Base-by-base conservation (phyloP, 768 basidiomycete genomes). In the Termitomyces sp. region DNA sequence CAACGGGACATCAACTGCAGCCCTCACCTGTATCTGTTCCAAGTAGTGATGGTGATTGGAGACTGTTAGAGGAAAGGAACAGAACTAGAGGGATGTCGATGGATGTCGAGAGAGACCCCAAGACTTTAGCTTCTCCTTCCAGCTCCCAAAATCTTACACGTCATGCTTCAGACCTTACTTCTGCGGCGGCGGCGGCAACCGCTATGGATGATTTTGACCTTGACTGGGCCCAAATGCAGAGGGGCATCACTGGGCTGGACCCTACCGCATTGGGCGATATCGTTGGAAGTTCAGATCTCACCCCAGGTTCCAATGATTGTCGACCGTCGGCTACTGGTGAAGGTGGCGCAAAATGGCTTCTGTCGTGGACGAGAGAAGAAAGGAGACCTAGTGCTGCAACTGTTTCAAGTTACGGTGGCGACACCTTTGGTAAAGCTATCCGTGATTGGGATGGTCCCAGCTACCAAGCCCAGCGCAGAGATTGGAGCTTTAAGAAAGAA, bases 401-500 rank as follows among this genome's bases (percentile, higher is more conserved):
- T 25, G 71, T 75, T 19, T 75, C 76, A 8, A 73, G 71, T 55
- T 61, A 65, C 11, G 67, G 66, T 35, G 75, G 72, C 10, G 78
- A 79, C 55, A 73, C 80, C 17, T 80, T 81, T 57, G 70, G 67
- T 54, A 67, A 72, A 54, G 69, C 72, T 54, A 65, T 79, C 58
- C 57, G 66, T 29, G 63, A 61, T 38, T 80, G 77, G 77, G 74
- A 72, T 41, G 83, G 81, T 48, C 72, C 73, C 19, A 72, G 66
- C n/a, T 84, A 83, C 54, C 72, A 71, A 51, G 67, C 68, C 9
- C 66, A 73, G 56, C 71, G 75, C 52, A 69, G 72, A 37, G 76
- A 79, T 56, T 90, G 88, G 88, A 79, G 75, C 17, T 87, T 88
- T 67, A 74, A 70, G 59, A 77, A 75, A 61, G 85, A 86, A 70